Conservation (phyloP, 805 yeast genomes). For the Vanderwaltozyma verrucispora region DNA sequence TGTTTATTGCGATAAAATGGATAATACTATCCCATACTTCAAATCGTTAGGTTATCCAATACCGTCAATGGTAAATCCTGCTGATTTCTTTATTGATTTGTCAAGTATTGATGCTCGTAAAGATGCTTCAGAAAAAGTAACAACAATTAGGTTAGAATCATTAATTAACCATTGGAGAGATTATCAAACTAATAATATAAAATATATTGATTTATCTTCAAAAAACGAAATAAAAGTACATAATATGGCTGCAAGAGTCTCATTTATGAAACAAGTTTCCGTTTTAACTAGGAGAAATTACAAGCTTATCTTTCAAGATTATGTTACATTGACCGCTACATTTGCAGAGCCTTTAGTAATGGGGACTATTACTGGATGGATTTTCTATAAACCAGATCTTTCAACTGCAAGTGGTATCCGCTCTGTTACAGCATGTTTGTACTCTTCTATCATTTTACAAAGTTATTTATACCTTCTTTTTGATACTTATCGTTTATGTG, state of each 20-base stretch:
- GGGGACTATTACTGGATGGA: conserved; percentile 65
- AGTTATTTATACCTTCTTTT: conserved; percentile 46
- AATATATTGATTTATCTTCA: conserved; percentile 1
- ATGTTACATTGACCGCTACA: conserved; percentile 36
- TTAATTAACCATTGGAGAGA: conserved; percentile 33
- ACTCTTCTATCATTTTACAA: conserved; percentile 43
- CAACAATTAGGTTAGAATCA: conserved; percentile 26
- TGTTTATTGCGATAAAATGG: conserved; percentile 39
- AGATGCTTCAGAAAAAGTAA: conserved; percentile 26
- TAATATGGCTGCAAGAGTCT: conserved; percentile 28
- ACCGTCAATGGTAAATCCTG: conserved; percentile 46
- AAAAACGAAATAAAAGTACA: conserved; percentile 18
- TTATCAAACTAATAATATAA: conserved; percentile 3
- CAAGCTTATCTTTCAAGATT: conserved; percentile 41
- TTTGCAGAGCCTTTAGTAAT: conserved; percentile 40
- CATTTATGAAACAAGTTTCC: conserved; percentile 33
- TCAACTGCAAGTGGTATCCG: conserved; percentile 46
- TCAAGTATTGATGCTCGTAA: conserved; percentile 46
- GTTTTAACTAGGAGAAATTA: conserved; percentile 38
- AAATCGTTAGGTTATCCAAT: conserved; percentile 33
- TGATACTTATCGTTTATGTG: conserved; percentile 49
- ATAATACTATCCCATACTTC: conserved; percentile 40
- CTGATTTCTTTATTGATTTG: conserved; percentile 48
- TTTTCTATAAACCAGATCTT: conserved; percentile 48
- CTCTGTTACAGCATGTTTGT: conserved; percentile 42